Evolutionary conservation across 106 monocot species (phyloP).

Genomic region (Dendrobium catenatum): DNA sequence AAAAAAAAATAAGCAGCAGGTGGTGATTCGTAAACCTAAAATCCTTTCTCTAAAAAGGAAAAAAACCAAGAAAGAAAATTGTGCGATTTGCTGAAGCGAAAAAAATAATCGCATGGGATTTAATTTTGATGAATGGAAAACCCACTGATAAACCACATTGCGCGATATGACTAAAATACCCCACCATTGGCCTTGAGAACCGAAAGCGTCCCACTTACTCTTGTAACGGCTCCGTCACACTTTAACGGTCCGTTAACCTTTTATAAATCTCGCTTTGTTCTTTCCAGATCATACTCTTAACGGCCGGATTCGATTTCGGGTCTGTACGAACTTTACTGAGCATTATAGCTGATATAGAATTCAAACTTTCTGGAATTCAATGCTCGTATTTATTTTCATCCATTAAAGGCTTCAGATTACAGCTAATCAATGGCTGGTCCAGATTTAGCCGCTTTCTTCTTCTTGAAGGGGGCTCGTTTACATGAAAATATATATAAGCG

Average conservation of each 20-base stretch:
- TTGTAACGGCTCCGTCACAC: constrained; percentile 5
- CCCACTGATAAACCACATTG: constrained; percentile 6
- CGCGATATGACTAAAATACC: constrained; percentile 7
- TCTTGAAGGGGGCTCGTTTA: no score
- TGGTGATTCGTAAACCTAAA: neutral
- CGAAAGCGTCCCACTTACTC: neutral
- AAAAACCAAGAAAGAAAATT: no score
- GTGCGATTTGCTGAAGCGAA: neutral
- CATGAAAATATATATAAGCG: no score
- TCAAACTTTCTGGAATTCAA: no score
- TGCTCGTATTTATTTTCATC: no score
- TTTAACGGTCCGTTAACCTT: constrained; percentile 16
- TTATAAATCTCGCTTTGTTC: neutral
- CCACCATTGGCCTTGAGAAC: neutral
- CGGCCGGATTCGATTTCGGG: constrained; percentile 1
- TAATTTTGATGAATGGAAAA: neutral
- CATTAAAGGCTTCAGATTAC: no score
- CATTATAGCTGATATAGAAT: no score
- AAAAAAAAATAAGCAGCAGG: neutral
- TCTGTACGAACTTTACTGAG: neutral
- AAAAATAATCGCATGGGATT: constrained; percentile 3
- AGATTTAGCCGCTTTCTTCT: no score
- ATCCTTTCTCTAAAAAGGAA: neutral
- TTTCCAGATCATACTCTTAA: neutral
- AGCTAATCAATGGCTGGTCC: no score